These are phyloP conservation scores for Baorangia bicolor DNA, from an alignment of 768 basidiomycete genomes.

Conservation along the genomic window DNA sequence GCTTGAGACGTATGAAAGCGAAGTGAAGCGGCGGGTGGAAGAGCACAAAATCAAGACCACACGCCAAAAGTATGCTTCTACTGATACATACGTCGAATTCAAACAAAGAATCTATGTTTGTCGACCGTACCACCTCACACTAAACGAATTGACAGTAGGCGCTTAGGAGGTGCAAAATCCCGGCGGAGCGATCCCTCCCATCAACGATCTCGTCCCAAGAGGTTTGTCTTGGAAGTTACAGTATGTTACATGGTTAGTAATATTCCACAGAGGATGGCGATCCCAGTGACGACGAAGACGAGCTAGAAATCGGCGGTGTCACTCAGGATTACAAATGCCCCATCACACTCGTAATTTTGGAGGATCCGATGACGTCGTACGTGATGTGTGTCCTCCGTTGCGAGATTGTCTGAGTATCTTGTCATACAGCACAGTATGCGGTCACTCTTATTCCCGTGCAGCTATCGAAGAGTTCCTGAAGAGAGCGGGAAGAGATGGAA, in stretches of 20 bases:
- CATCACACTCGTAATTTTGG: constrained; percentile 62
- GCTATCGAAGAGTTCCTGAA: constrained; percentile 68
- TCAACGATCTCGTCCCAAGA: constrained; percentile 67
- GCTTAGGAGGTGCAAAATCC: constrained; percentile 66
- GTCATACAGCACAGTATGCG: constrained; percentile 55
- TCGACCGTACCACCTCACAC: constrained; percentile 7
- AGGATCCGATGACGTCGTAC: constrained; percentile 82
- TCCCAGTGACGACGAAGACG: constrained; percentile 82
- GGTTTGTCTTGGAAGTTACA: constrained; percentile 41
- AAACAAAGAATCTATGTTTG: constrained; percentile 67
- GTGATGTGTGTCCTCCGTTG: constrained; percentile 23
- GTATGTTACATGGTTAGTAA: neutral
- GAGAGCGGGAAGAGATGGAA: constrained; percentile 30
- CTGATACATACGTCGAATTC: constrained; percentile 58
- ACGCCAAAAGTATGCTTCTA: constrained; percentile 76
- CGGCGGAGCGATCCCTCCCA: constrained; percentile 69
- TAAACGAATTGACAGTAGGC: constrained; percentile 6
- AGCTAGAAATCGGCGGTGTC: constrained; percentile 83
- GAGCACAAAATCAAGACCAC: constrained; percentile 60
- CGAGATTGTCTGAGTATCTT: constrained; percentile 2
- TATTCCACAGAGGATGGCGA: constrained; percentile 66
- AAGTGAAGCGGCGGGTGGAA: constrained; percentile 41
- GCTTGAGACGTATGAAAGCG: constrained; percentile 48
- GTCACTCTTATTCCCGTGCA: constrained; percentile 77
- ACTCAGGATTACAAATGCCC: constrained; percentile 86